Base-by-base conservation (phyloP, 176 grass and related monocot genomes). In the Pontederia crassipes region DNA sequence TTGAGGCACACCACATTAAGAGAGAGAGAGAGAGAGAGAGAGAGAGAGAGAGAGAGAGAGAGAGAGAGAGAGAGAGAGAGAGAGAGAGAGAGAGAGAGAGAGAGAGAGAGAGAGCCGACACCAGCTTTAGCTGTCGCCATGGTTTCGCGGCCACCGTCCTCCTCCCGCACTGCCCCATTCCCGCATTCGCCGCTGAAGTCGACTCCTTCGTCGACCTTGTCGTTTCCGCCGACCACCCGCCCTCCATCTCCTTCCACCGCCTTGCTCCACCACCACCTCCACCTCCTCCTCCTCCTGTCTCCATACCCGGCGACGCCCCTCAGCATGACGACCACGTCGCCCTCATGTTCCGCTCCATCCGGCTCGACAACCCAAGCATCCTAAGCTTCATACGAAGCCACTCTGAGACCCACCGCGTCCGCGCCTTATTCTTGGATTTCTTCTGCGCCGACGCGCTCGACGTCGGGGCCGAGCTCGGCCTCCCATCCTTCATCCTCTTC, bases 401-500 rank as follows among this genome's bases (percentile, higher is more conserved):
- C 15, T 59, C 20, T 3, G 9, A 0, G 0, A 28, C 57, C 27
- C 7, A 18, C 26, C 57, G 24, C 10, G 18, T 35, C 26, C 26
- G 68, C 52, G 71, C 73, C 28, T 28, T 92, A 28, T 69, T 92
- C 15, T 48, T 91, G 59, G 88, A 91, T 69, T 79, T 91, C 75
- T 86, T 91, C 72, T 91, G 83, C 79, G 35, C 17, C 48, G 74
- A 76, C 24, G 88, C 74, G 8, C 67, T 87, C 72, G 80, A 83
- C 59, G 58, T 78, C 48, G 78, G 73, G 17, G 55, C 64, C 0
- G 64, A 80, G 48, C 75, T 92, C 57, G 47, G 8, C 15, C 10
- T 92, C 80, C 83, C 83, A 1, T 64, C 88, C 0, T 79, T 83
- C 58, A 66, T 87, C 28, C 81, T 92, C 62, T 72, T 57, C 62